Conservation (phyloP, 768 basidiomycete genomes). For the Xerocomellus intermedius region DNA sequence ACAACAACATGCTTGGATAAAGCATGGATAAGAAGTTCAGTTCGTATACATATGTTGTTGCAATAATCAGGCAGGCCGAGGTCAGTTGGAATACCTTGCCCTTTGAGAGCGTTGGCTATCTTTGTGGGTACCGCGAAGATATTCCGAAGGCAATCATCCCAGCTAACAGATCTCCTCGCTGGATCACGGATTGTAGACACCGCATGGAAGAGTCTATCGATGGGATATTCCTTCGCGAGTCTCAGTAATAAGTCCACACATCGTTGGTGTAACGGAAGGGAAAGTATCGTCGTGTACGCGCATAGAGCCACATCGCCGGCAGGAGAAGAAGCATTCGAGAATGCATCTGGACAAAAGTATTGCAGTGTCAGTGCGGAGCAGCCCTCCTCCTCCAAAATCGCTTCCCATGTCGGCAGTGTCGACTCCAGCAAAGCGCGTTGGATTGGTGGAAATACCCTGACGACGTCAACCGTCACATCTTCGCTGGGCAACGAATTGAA, state of each 20-base stretch:
- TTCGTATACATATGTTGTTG: conserved; percentile 49
- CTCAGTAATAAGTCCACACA: conserved; percentile 52
- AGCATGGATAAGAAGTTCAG: conserved; percentile 49
- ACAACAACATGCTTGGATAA: conserved; percentile 36
- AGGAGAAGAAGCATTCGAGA: conserved; percentile 47
- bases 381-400: conserved; percentile 48
- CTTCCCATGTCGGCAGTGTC: conserved; percentile 69
- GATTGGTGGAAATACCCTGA: conserved; percentile 47
- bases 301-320: conserved; percentile 54
- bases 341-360: conserved; percentile 71
- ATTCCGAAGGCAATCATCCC: conserved; percentile 77
- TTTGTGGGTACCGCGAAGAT: conserved; percentile 69
- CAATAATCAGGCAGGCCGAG: conserved; percentile 62
- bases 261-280: conserved; percentile 46
- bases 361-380: conserved; percentile 50
- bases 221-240: conserved; percentile 61
- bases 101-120: conserved; percentile 67
- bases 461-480: conserved; percentile 19
- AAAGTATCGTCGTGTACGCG: conserved; percentile 66
- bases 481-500: conserved; percentile 39
- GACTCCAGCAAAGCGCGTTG: conserved; percentile 64
- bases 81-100: conserved; percentile 40
- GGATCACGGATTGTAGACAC: conserved; percentile 37
- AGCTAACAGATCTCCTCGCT: conserved; percentile 40
- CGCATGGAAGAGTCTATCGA: conserved; percentile 63